Evolutionary conservation across 2,329 filamentous ascomycete genomes (phyloP).

Genomic region (Trichophyton simii): DNA sequence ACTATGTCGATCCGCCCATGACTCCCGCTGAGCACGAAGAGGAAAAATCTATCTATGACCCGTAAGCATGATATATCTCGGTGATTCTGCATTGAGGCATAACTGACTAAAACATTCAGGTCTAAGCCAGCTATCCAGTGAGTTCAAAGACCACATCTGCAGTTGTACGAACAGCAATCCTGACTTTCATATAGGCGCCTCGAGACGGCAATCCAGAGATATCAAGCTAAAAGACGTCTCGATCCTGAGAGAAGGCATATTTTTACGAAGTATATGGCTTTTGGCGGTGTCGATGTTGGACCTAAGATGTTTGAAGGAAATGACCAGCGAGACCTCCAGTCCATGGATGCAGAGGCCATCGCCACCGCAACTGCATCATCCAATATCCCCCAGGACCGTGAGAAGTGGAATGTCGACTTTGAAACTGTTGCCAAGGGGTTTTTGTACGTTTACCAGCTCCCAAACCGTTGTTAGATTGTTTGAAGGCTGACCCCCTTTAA

Average conservation of each 20-base stretch:
- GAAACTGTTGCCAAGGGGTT: constrained; percentile 63
- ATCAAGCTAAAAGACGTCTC: constrained; percentile 62
- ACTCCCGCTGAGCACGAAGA: constrained; percentile 55
- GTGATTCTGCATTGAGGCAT: neutral
- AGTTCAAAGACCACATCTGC: constrained; percentile 13
- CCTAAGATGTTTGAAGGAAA: constrained; percentile 52
- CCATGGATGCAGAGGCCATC: constrained; percentile 52
- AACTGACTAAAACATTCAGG: constrained; percentile 24
- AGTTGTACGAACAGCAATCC: neutral
- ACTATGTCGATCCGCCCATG: constrained; percentile 66
- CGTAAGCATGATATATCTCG: constrained; percentile 33
- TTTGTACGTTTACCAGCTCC: constrained; percentile 42
- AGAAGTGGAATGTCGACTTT: constrained; percentile 71
- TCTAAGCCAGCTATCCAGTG: constrained; percentile 47
- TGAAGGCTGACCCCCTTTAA: neutral
- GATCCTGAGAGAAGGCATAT: constrained; percentile 48
- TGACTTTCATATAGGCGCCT: constrained; percentile 49
- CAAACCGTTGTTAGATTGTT: neutral
- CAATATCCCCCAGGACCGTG: constrained; percentile 38
- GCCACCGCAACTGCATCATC: constrained; percentile 47
- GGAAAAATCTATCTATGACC: constrained; percentile 57
- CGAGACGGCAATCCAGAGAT: constrained; percentile 73
- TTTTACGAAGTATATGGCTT: constrained; percentile 68
- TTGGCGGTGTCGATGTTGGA: constrained; percentile 63
- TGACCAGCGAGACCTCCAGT: constrained; percentile 49